Evolutionary conservation across 805 yeast genomes (phyloP).

Genomic region (Kodamaea restingae): DNA sequence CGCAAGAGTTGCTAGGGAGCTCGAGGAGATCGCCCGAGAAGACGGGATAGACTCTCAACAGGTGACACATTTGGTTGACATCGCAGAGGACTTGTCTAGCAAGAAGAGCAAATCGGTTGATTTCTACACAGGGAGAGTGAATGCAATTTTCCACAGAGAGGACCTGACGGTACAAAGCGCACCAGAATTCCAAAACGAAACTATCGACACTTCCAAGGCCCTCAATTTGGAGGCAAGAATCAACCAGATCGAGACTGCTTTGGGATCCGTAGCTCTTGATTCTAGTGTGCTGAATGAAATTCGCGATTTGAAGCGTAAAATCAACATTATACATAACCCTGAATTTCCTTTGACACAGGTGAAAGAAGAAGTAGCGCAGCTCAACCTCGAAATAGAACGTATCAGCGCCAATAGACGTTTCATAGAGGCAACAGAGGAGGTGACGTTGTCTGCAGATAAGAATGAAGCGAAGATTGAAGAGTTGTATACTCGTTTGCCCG

Average conservation of each 20-base stretch:
- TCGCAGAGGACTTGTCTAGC: background rate
- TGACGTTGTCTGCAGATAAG: slow-evolving; percentile 8
- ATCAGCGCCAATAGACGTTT: slow-evolving; percentile 14
- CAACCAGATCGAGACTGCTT: slow-evolving; percentile 18
- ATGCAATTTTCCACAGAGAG: background rate
- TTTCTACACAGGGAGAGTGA: background rate
- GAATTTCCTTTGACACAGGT: slow-evolving; percentile 24
- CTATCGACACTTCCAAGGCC: slow-evolving; percentile 10
- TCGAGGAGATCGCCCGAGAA: slow-evolving; percentile 10
- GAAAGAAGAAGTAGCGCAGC: slow-evolving; percentile 20
- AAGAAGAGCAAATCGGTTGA: background rate
- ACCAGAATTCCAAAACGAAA: too few relatives aligned
- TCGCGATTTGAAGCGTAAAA: slow-evolving; percentile 30
- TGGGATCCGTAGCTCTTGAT: slow-evolving; percentile 15
- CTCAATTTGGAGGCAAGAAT: slow-evolving; percentile 26
- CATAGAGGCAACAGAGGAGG: slow-evolving; percentile 9
- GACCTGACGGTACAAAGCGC: background rate
- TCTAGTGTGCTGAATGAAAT: slow-evolving; percentile 23
- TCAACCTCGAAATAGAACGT: slow-evolving; percentile 25
- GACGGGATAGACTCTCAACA: background rate
- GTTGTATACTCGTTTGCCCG: slow-evolving; percentile 22
- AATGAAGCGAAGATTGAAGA: slow-evolving; percentile 17
- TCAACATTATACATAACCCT: slow-evolving; percentile 33
- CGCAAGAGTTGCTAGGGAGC: slow-evolving; percentile 37
- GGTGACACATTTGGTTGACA: slow-evolving; percentile 2